A percentile compares a stretch with the other conserved stretches of the same genome.
Evolutionary conservation across 1,284 basidiomycete genomes (phyloP).

Genomic region (Leccinum pachyderme): DNA sequence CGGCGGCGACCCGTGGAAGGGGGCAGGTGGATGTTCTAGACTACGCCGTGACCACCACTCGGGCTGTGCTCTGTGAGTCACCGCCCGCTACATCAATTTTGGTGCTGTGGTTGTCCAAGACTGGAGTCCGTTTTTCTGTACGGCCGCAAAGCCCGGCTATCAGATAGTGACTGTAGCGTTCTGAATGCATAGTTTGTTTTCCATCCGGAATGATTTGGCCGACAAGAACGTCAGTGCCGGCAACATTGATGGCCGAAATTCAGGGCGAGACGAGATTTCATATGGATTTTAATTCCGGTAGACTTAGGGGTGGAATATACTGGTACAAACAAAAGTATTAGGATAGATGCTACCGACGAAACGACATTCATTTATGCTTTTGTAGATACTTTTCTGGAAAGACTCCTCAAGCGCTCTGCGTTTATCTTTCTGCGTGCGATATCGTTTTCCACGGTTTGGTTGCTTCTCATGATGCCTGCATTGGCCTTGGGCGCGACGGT

Average conservation of each 20-base stretch:
- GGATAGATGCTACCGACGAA: background rate
- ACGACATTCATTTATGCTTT: slow-evolving; percentile 12
- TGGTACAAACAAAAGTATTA: slow-evolving; percentile 3
- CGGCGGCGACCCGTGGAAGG: background rate
- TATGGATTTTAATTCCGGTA: background rate
- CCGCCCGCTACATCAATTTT: background rate
- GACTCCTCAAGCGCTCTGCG: slow-evolving; percentile 61
- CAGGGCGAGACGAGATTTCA: background rate
- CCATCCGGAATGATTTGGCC: background rate
- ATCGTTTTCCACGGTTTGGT: slow-evolving; percentile 60
- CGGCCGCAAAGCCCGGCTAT: background rate
- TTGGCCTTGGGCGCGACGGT: slow-evolving; percentile 68
- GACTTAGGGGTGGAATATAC: background rate
- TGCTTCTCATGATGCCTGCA: slow-evolving; percentile 44
- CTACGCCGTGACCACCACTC: background rate
- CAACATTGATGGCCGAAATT: background rate
- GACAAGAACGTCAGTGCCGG: background rate
- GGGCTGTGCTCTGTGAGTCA: background rate
- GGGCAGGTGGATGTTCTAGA: background rate
- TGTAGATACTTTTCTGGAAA: slow-evolving; percentile 51
- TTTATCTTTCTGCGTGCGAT: slow-evolving; percentile 69
- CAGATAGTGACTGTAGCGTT: no score
- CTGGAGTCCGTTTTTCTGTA: background rate
- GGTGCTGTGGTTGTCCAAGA: background rate
- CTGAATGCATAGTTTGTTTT: background rate